Conservation (phyloP, 306 rosid species). For the Lathyrus aphaca region DNA sequence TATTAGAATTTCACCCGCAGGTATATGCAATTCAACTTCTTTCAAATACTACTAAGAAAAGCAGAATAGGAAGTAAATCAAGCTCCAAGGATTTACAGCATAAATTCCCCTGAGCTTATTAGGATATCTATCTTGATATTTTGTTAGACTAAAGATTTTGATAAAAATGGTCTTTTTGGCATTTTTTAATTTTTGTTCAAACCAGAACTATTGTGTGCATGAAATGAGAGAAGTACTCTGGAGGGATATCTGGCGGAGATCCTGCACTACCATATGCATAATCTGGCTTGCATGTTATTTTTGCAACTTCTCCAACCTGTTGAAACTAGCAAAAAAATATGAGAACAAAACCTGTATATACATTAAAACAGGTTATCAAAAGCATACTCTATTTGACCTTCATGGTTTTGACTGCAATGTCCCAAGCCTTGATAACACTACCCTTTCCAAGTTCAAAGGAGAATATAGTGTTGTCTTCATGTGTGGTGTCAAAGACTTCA, state of each 20-base stretch:
- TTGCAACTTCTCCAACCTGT: constrained; percentile 67
- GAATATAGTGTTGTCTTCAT: constrained; percentile 88
- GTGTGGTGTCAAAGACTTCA: constrained; percentile 90
- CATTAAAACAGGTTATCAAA: constrained; percentile 6
- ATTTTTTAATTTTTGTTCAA: neutral
- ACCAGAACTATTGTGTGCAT: constrained; percentile 17
- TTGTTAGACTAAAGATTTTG: constrained; percentile 2
- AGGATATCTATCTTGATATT: constrained; percentile 11
- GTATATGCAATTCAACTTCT: constrained; percentile 22
- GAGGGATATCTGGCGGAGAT: constrained; percentile 97
- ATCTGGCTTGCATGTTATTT: constrained; percentile 88
- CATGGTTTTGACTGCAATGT: constrained; percentile 87
- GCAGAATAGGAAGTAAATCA: constrained; percentile 4
- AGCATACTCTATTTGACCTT: constrained; percentile 56
- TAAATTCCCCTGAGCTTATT: neutral
- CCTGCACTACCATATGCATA: constrained; percentile 94
- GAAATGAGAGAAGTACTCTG: constrained; percentile 57
- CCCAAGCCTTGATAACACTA: constrained; percentile 94
- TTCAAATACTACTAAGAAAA: neutral
- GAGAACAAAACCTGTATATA: constrained; percentile 20
- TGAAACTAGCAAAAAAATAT: constrained; percentile 21
- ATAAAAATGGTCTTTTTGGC: neutral
- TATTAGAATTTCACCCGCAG: neutral
- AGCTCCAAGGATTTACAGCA: neutral
- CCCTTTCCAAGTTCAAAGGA: constrained; percentile 94